phyloP scores from a whole-genome alignment of 768 basidiomycete genomes.

The Naganishia onofrii region DNA sequence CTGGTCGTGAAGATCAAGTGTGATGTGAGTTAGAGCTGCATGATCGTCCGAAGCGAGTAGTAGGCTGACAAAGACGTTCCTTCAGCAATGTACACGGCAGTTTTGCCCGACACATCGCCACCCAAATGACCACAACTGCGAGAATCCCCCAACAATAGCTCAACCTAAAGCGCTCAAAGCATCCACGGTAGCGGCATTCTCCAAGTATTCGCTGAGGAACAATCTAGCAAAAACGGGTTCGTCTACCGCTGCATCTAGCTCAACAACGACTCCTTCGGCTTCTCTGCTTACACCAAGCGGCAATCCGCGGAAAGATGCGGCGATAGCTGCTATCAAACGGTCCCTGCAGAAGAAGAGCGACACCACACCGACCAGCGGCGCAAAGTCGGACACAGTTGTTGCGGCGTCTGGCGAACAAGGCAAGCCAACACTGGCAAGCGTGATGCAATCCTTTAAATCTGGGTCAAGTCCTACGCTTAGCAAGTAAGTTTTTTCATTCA shows the following conservation, averaged over 20 bases:
- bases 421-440: slow-evolving; percentile 35
- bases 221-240: slow-evolving; percentile 17
- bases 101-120: slow-evolving; percentile 51
- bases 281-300: slow-evolving; percentile 11
- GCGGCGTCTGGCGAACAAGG: neutral
- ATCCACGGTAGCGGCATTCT: slow-evolving; percentile 23
- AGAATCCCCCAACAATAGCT: slow-evolving; percentile 32
- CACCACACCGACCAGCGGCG: neutral
- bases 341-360: slow-evolving; percentile 39
- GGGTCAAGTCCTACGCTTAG: slow-evolving; percentile 43
- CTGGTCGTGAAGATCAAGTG: slow-evolving; percentile 50
- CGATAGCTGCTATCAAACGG: slow-evolving; percentile 45
- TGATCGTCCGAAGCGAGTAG: neutral
- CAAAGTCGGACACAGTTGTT: neutral
- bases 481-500: slow-evolving; percentile 40
- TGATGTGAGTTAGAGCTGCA: slow-evolving; percentile 39
- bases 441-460: slow-evolving; percentile 37
- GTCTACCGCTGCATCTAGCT: slow-evolving; percentile 10
- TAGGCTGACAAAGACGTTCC: neutral
- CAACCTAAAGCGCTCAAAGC: slow-evolving; percentile 9
- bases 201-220: slow-evolving; percentile 19
- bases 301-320: slow-evolving; percentile 42
- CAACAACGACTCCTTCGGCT: neutral
- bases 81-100: slow-evolving; percentile 40
- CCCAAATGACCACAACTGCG: slow-evolving; percentile 42